Evolutionary conservation across 2,329 filamentous ascomycete genomes (phyloP).

Genomic region (Trichoderma sp.): DNA sequence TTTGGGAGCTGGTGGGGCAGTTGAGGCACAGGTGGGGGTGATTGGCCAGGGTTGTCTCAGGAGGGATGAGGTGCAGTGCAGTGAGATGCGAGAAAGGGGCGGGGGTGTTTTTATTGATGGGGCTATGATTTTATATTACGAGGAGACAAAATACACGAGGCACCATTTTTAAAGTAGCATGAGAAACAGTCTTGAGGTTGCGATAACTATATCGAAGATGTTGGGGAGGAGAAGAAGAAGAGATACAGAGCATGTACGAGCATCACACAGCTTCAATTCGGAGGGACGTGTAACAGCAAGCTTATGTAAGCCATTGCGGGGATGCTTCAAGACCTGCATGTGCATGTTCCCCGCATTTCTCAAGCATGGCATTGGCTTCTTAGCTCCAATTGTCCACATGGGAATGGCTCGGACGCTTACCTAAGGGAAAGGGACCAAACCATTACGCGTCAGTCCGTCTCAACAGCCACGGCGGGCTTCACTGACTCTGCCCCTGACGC

Average conservation of each 20-base stretch:
- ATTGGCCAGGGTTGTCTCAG: slow-evolving; percentile 6
- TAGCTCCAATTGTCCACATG: not conserved
- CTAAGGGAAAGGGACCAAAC: not conserved
- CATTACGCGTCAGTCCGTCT: not conserved
- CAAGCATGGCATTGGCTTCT: slow-evolving; percentile 5
- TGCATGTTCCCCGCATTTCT: slow-evolving; percentile 11
- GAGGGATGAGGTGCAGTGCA: not conserved
- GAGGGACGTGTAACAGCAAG: no score
- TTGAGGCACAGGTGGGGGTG: slow-evolving; percentile 21
- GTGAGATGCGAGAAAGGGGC: slow-evolving; percentile 16
- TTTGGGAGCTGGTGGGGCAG: slow-evolving; percentile 23
- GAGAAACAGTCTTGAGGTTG: no score
- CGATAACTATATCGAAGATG: no score
- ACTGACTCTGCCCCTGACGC: not conserved
- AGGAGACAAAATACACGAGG: no score
- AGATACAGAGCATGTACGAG: no score
- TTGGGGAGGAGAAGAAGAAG: no score
- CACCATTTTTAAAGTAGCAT: no score
- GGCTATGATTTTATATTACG: not conserved
- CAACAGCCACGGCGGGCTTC: not conserved
- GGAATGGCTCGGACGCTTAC: not conserved
- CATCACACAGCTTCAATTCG: no score
- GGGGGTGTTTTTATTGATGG: not conserved
- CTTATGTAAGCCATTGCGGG: not conserved
- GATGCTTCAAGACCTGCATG: not conserved